phyloP scores from a whole-genome alignment of 345 rosid genomes.

The Murraya koenigii region DNA sequence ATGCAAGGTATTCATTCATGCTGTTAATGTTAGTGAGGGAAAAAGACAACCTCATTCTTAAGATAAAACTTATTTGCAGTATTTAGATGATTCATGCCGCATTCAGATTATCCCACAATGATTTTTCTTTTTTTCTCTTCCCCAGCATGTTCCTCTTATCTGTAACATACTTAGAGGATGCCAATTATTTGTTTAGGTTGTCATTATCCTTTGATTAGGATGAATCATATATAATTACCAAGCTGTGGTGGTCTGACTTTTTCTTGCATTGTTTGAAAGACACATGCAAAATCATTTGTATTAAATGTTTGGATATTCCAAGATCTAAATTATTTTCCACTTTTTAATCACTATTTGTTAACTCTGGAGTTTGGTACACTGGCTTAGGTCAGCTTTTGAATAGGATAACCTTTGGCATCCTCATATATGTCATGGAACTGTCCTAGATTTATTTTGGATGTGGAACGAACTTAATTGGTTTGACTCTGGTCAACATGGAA shows the following conservation, averaged over 20 bases:
- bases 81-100: conserved; percentile 2
- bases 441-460: background rate
- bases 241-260: background rate
- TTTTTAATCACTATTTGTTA: background rate
- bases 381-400: background rate
- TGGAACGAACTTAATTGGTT: background rate
- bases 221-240: background rate
- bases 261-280: background rate
- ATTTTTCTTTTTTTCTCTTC: too few relatives aligned
- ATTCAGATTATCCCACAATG: background rate
- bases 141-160: too few relatives aligned
- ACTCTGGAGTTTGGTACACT: background rate
- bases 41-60: background rate
- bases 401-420: background rate
- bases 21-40: conserved; percentile 18
- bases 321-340: background rate
- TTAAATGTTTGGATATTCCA: background rate
- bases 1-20: conserved; percentile 58
- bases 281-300: background rate
- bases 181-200: background rate
- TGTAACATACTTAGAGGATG: background rate
- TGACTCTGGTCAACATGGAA: background rate
- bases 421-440: background rate
- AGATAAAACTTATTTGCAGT: background rate
- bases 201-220: background rate